These are phyloP conservation scores for Boletus bicolor DNA, from an alignment of 768 basidiomycete species.

Conservation along the genomic window DNA sequence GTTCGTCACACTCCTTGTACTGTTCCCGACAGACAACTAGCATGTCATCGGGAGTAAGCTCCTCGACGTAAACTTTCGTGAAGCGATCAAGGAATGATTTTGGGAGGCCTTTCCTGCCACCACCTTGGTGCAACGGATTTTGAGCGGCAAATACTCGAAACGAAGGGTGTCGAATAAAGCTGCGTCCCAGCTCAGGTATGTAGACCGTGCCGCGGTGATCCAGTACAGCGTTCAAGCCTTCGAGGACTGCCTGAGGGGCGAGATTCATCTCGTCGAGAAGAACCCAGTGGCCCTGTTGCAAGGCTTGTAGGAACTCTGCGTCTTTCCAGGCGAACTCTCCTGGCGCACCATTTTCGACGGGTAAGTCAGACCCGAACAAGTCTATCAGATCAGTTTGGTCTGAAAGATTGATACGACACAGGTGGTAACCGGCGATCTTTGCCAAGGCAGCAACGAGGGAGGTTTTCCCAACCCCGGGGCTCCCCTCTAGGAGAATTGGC, in stretches of 20 bases:
- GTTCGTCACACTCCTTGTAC: constrained; percentile 57
- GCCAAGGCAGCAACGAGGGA: constrained; percentile 88
- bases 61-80: constrained; percentile 94
- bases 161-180: constrained; percentile 84
- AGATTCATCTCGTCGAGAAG: constrained; percentile 99
- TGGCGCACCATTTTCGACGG: constrained; percentile 84
- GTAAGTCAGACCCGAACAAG: constrained; percentile 93
- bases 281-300: constrained; percentile 98
- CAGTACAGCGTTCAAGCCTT: constrained; percentile 93
- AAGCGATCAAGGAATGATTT: constrained; percentile 98
- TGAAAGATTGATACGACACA: constrained; percentile 94
- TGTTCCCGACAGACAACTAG: constrained; percentile 72
- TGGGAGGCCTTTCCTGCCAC: constrained; percentile 94
- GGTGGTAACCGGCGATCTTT: constrained; percentile 66
- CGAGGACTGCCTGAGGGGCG: constrained; percentile 92
- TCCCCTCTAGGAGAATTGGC: constrained; percentile 93
- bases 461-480: constrained; percentile 98
- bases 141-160: constrained; percentile 98
- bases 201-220: constrained; percentile 95
- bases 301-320: constrained; percentile 88
- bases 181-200: constrained; percentile 90
- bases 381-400: constrained; percentile 98
- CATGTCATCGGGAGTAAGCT: constrained; percentile 75
- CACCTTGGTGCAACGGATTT: constrained; percentile 94
- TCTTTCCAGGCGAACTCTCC: constrained; percentile 98